Evolutionary conservation across 2,329 filamentous ascomycete genomes (phyloP).

Genomic region (Lomentospora prolificans): DNA sequence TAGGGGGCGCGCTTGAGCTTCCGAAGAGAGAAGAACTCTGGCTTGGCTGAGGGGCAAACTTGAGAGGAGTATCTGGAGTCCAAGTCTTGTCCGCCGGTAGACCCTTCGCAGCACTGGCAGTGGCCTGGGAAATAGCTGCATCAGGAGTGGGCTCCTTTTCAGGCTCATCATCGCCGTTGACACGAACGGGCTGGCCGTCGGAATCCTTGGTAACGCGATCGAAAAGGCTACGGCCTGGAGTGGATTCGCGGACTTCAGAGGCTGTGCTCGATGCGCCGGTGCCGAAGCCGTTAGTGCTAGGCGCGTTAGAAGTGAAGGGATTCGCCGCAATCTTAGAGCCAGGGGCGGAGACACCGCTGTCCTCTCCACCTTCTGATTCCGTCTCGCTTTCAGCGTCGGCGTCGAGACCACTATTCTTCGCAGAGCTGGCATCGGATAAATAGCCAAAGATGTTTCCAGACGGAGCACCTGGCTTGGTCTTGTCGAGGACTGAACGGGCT

Average conservation of each 20-base stretch:
- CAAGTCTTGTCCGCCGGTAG: constrained; percentile 33
- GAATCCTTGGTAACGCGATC: constrained; percentile 42
- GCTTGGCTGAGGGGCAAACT: constrained; percentile 32
- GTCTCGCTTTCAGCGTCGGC: constrained; percentile 36
- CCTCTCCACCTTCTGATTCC: constrained; percentile 31
- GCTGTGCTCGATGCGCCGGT: constrained; percentile 23
- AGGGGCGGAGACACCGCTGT: constrained; percentile 15
- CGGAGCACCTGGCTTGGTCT: constrained; percentile 23
- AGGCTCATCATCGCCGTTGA: constrained; percentile 19
- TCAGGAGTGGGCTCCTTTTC: constrained; percentile 19
- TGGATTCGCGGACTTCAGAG: constrained; percentile 32
- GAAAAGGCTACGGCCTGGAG: constrained; percentile 41
- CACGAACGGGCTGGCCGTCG: constrained; percentile 39
- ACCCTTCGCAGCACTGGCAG: constrained; percentile 21
- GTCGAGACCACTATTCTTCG: constrained; percentile 42
- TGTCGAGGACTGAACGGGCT: constrained; percentile 33
- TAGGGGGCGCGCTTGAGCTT: constrained; percentile 18
- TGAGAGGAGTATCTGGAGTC: constrained; percentile 42
- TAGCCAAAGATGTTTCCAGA: constrained; percentile 49
- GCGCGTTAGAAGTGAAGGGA: constrained; percentile 22
- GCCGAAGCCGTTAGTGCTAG: constrained; percentile 13
- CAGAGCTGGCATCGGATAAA: constrained; percentile 45
- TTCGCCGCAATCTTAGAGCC: constrained; percentile 16
- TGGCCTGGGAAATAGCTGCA: constrained; percentile 13
- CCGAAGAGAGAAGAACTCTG: constrained; percentile 11